Percentiles rank a stretch among this genome's conserved stretches.
Evolutionary conservation across 192 early-diverging fungal species (phyloP).

Genomic region (Linnemannia elongata): DNA sequence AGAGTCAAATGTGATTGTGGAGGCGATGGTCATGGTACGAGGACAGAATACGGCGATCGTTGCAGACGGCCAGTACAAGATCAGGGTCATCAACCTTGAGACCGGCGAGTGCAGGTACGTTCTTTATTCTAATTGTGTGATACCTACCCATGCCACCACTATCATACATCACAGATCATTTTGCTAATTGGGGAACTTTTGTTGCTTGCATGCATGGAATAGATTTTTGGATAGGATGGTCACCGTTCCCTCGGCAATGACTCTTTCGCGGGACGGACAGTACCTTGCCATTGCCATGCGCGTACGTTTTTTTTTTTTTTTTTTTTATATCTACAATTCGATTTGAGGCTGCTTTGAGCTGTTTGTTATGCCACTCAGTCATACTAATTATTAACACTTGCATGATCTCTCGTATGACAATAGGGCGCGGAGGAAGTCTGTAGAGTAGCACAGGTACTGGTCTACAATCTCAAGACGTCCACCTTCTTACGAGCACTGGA

Average conservation of each 20-base stretch:
- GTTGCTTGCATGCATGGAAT: not conserved
- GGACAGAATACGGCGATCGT: slow-evolving; percentile 32
- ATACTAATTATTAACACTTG: not conserved
- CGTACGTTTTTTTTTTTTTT: not conserved
- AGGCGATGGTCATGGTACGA: slow-evolving; percentile 24
- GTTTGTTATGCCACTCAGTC: not conserved
- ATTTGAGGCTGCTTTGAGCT: too few species aligned
- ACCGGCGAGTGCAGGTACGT: slow-evolving; percentile 22
- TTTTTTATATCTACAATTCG: not conserved
- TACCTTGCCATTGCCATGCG: slow-evolving; percentile 23
- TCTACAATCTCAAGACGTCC: slow-evolving; percentile 21
- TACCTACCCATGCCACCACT: too few species aligned
- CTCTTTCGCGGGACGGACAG: slow-evolving; percentile 24
- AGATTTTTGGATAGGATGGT: slow-evolving; percentile 29
- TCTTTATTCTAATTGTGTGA: too few species aligned
- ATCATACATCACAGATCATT: too few species aligned
- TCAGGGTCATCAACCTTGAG: slow-evolving; percentile 27
- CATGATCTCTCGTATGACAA: not conserved
- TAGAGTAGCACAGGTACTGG: slow-evolving; percentile 33
- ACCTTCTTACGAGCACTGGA: slow-evolving; percentile 21
- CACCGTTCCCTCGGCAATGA: slow-evolving; percentile 6
- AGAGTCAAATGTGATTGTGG: not conserved
- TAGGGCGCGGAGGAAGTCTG: slow-evolving; percentile 26
- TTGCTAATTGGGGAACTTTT: not conserved
- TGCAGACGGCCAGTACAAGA: not conserved